Conservation (phyloP, 371 early-diverging fungal genomes). For the Conidiobolus incongruus region DNA sequence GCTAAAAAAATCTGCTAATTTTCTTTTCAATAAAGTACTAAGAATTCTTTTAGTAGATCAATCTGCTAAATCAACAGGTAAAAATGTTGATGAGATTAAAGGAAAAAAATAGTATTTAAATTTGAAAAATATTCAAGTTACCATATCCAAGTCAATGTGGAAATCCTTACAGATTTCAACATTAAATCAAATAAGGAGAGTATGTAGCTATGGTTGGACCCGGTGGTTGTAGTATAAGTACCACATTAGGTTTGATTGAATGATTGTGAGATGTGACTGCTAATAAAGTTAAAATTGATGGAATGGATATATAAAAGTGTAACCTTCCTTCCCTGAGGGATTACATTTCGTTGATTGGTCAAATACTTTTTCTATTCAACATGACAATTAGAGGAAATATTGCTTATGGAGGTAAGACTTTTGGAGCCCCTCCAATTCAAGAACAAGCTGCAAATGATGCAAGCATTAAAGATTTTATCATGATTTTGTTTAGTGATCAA, state of each 20-base stretch:
- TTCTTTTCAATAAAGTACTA: constrained; percentile 61
- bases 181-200: constrained; percentile 47
- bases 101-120: constrained; percentile 22
- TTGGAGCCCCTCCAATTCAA: no score
- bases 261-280: constrained; percentile 68
- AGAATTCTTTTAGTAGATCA: constrained; percentile 29
- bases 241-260: constrained; percentile 59
- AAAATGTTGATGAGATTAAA: constrained; percentile 28
- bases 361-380: no score
- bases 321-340: no score
- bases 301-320: no score
- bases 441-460: no score
- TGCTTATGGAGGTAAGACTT: no score
- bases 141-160: constrained; percentile 51
- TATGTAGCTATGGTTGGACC: constrained; percentile 75
- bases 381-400: no score
- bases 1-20: constrained; percentile 60
- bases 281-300: no score
- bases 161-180: constrained; percentile 50
- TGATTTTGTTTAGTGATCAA: no score
- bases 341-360: no score
- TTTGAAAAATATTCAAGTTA: constrained; percentile 38
- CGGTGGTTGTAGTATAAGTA: constrained; percentile 71
- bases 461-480: no score
- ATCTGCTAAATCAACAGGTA: constrained; percentile 14